phyloP scores from a whole-genome alignment of 169 alveolate species.

The Plasmodium adleri region DNA sequence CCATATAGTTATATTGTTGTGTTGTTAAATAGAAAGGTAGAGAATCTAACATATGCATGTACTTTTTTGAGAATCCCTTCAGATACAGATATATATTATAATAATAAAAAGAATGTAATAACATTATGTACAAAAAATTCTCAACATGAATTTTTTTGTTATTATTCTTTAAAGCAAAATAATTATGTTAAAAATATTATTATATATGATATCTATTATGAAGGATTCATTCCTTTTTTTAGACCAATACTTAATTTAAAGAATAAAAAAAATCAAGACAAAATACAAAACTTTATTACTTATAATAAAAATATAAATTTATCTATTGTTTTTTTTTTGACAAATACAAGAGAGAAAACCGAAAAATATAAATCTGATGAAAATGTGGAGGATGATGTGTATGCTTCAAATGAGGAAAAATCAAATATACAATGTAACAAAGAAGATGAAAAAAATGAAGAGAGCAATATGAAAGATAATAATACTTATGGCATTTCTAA shows the following conservation, averaged over 20 bases:
- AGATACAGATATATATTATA: constrained; percentile 85
- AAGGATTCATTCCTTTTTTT: constrained; percentile 83
- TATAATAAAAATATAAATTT: constrained; percentile 48
- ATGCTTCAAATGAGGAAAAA: not conserved
- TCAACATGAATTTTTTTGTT: constrained; percentile 82
- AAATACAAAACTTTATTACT: constrained; percentile 36
- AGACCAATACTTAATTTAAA: constrained; percentile 75
- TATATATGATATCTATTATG: constrained; percentile 68
- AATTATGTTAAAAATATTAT: constrained; percentile 75
- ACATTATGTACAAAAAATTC: constrained; percentile 79
- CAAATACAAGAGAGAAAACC: not conserved
- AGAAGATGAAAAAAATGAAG: not conserved
- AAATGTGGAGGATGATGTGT: not conserved
- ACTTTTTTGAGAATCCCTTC: constrained; percentile 79
- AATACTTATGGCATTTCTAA: not conserved
- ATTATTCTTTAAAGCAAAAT: constrained; percentile 78
- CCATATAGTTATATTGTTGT: constrained; percentile 85
- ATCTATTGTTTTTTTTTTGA: constrained; percentile 56
- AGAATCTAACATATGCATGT: constrained; percentile 80
- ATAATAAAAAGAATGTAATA: constrained; percentile 83
- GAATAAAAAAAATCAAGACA: constrained; percentile 45
- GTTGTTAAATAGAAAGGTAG: constrained; percentile 79
- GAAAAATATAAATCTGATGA: not conserved
- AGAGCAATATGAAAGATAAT: not conserved
- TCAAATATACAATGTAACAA: not conserved